A percentile compares a stretch with the other conserved stretches of the same genome.
These are phyloP conservation scores for Chaetomiaceae sp. DNA, from an alignment of 2,329 filamentous ascomycete genomes.

Conservation along the genomic window DNA sequence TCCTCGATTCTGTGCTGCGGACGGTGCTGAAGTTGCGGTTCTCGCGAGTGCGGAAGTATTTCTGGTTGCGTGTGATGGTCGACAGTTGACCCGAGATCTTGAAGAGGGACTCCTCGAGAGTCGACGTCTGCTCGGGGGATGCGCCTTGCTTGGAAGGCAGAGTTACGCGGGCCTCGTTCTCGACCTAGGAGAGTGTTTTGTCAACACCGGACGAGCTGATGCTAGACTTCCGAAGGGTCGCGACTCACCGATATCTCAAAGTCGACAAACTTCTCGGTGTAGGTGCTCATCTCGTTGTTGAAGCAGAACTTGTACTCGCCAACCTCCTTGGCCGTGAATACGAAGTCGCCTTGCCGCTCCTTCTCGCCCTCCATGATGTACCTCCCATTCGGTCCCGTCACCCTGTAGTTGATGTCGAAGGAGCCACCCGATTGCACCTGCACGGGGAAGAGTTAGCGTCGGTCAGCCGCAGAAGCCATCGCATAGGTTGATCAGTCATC, in stretches of 20 bases:
- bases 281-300: conserved; percentile 97
- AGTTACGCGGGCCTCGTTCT: conserved; percentile 78
- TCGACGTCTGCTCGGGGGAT: conserved; percentile 80
- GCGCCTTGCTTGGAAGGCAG: conserved; percentile 87
- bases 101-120: conserved; percentile 89
- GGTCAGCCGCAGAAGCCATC: too few species aligned
- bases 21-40: conserved; percentile 99
- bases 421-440: conserved; percentile 97
- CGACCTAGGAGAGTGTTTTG: conserved; percentile 57
- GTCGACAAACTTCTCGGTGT: conserved; percentile 94
- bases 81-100: conserved; percentile 91
- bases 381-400: conserved; percentile 76
- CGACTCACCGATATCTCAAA: conserved; percentile 88
- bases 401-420: conserved; percentile 93
- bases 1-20: conserved; percentile 87
- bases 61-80: conserved; percentile 93
- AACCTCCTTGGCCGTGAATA: conserved; percentile 83
- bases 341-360: conserved; percentile 93
- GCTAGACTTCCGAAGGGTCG: not conserved
- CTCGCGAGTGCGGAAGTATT: conserved; percentile 98
- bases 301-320: conserved; percentile 98
- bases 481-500: not conserved
- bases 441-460: conserved; percentile 11
- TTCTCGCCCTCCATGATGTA: conserved; percentile 81
- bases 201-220: conserved; percentile 13